Base-by-base conservation (phyloP, 2,329 filamentous ascomycete species). In the Aspergillus luchuensis region DNA sequence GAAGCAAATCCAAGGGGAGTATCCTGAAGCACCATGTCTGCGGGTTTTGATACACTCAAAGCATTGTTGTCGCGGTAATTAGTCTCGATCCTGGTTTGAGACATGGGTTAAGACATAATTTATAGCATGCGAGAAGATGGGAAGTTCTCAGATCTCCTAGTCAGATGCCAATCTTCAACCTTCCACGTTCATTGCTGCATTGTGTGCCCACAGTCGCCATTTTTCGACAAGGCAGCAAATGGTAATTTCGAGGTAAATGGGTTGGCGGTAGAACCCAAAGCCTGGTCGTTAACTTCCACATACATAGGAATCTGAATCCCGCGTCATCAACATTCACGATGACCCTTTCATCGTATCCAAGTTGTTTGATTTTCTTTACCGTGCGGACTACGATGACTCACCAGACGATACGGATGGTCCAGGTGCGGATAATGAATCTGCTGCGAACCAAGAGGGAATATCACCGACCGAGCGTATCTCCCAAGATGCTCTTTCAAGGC, bases 361-460 rank as follows among this genome's bases (percentile, higher is more conserved):
- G 36, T 57, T 57, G 48, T 25, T 60, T 17, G 58, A 60, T 33
- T 60, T 52, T 30, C 39, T 60, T 51, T 60, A 60, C 25, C 15
- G n/a, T 38, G 58, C 25, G 19, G 30, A 50, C 28, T 57, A 60
- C 28, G 39, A 60, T 13, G 48, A 60, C 17, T 43, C 39, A 43
- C 39, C 38, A 21, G 30, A 25, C 47, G 7, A 52, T 38, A 38
- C 36, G 36, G 36, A 38, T 38, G 36, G 36, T 38, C 36, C 15
- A 10, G 36, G 4, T 38, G 36, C 23, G 23, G 23, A 25, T 25
- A 25, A 25, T 25, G 23, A 25, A 25, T 25, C 23, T 25, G 23
- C 23, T 25, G 23, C 23, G 23, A 25, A 25, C 23, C 23, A 25
- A 25, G 23, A 25, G 23, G 23, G 23, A 25, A 25, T 25, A 25